Evolutionary conservation across 176 grass and related monocot genomes (phyloP), one percentile per base, ranked within the genome.

Genomic region (Oryza glaberrima): DNA sequence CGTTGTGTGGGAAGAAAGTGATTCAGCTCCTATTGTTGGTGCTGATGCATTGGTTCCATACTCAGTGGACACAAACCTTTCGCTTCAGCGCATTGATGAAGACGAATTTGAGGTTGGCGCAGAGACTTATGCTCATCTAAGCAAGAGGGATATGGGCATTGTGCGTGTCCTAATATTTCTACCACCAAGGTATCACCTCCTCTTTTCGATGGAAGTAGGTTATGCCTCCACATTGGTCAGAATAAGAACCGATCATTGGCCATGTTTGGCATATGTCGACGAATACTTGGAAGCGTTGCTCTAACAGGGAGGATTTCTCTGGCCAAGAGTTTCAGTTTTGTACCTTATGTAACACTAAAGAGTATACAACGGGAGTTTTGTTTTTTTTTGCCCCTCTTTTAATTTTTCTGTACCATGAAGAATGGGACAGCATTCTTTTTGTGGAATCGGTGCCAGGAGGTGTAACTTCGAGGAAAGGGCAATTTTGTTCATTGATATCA

Each of bases 181-280:
- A 49, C 96, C 96, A 28, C 96, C 96, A 4, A 87, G 91, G 75
- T 98, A 93, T 77, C 96, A 98, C 87, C 93, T 98, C 35, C 93
- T 98, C 74, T 98, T 98, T 86, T 78, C 78, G 88, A 95, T 98
- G 96, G 96, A 98, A 88, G 85, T 98, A 76, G 89, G 93, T 15
- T 73, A 72, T 81, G 77, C 78, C 36, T 94, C 96, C 3, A 98
- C 96, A 38, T 84, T 98, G 83, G 87, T 95, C 65, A 86, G 93
- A 70, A 95, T 98, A 65, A 89, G 96, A 84, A 98, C 93, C 12
- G 93, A 98, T 84, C 93, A 98, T 43, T 98, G 96, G 96, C 96
- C 96, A 87, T 98, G 91, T 81, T 90, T 98, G 46, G 96, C 96
- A 83, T 98, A 94, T 34, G 90, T 98, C 26, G 96, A 98, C 48